Base-by-base conservation (phyloP, 495 filamentous ascomycete species). In the Penicillium lividum region DNA sequence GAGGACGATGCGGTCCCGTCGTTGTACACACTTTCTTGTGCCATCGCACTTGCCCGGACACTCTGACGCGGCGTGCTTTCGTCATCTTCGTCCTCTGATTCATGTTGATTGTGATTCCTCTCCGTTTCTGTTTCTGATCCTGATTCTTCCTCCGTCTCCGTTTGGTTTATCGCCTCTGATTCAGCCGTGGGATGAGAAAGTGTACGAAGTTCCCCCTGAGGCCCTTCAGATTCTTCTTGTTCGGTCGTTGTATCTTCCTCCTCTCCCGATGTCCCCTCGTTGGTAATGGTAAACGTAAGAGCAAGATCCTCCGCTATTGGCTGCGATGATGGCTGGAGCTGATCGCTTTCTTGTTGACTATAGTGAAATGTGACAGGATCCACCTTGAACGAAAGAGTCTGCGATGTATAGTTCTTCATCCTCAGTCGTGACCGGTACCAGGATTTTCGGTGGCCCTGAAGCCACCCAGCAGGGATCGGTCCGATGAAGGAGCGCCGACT, bases 401-500 rank as follows among this genome's bases (percentile, higher is more conserved):
- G 74, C 7, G 82, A 83, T n/a, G 81, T 80, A 63, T 86, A 85
- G 49, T 86, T 82, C 42, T 63, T 77, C 44, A 83, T 71, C 43
- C 69, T 76, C 1, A 87, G 58, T 38, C 84, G 74, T 48, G 76
- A 73, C 59, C 70, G 77, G 66, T 86, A 88, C 86, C 86, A 88
- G 13, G 81, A 76, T 51, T 84, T 84, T 46, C 83, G 80, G 68
- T 88, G 83, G 53, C 78, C 82, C 52, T 86, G 85, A 49, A 88
- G 74, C 86, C 86, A 89, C 51, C 84, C 86, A 60, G 84, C 80
- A 5, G 86, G 86, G 36, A 89, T 85, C 22, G 86, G 86, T 8
- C 86, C 86, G 60, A 89, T 87, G 68, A 89, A 89, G 65, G 80
- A 82, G 34, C 86, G 79, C 28, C 84, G 75, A 42, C 78, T 82